These are phyloP conservation scores for Glycine tomentella DNA, from an alignment of 306 rosid genomes.

Conservation along the genomic window DNA sequence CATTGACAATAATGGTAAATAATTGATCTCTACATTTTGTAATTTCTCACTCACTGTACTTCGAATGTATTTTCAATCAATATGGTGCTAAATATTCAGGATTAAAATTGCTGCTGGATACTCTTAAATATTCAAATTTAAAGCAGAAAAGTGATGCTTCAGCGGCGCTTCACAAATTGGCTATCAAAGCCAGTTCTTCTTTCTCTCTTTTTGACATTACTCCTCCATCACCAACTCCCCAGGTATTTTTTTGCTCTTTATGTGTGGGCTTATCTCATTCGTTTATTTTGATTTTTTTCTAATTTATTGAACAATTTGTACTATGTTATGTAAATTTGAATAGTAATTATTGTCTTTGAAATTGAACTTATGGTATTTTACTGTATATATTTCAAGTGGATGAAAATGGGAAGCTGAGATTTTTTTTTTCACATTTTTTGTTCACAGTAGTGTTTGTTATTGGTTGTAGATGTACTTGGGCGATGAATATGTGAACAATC, in stretches of 20 bases:
- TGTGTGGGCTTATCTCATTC: not conserved
- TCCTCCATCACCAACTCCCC: constrained; percentile 85
- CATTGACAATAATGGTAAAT: constrained; percentile 73
- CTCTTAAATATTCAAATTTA: constrained; percentile 63
- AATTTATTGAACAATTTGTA: not conserved
- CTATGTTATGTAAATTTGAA: not conserved
- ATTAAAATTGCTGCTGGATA: constrained; percentile 76
- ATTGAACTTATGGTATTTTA: constrained; percentile 10
- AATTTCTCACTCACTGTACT: not conserved
- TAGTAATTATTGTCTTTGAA: not conserved
- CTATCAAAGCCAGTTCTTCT: constrained; percentile 62
- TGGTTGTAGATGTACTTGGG: constrained; percentile 76
- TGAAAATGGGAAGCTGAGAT: not conserved
- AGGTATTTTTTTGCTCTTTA: constrained; percentile 55
- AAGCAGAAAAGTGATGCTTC: constrained; percentile 84
- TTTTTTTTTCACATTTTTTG: no score
- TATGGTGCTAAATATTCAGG: constrained; percentile 59
- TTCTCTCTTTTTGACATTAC: constrained; percentile 77
- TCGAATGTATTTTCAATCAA: constrained; percentile 25
- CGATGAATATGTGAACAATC: constrained; percentile 80
- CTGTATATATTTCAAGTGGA: not conserved
- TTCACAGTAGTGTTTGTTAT: not conserved
- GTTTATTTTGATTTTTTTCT: not conserved
- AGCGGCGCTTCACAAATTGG: constrained; percentile 76
- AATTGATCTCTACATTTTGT: not conserved